A percentile compares a stretch with the other conserved stretches of the same genome.
These are phyloP conservation scores for Pilaira anomala DNA, from an alignment of 192 early-diverging fungal species.

Conservation along the genomic window DNA sequence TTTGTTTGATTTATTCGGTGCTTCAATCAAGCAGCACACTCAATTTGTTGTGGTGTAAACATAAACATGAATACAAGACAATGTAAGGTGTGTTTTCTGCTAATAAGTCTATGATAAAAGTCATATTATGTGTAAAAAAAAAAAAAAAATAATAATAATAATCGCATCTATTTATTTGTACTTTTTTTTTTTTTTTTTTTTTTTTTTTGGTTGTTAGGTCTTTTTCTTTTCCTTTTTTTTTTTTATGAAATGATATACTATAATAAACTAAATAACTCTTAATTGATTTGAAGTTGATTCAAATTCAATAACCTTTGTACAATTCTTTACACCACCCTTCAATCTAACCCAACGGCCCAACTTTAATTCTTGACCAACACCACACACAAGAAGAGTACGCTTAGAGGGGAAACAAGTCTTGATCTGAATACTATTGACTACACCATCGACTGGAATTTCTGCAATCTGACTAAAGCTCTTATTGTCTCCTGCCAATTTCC, in stretches of 20 bases:
- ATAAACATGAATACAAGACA: too few relatives aligned
- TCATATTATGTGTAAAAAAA: too few relatives aligned
- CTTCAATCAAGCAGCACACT: too few relatives aligned
- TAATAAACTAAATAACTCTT: not conserved
- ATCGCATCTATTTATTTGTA: too few relatives aligned
- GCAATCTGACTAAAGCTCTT: slow-evolving; percentile 57
- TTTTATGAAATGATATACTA: not conserved
- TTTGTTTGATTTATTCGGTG: too few relatives aligned
- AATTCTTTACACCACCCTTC: slow-evolving; percentile 73
- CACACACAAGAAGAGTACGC: slow-evolving; percentile 59
- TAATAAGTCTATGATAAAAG: too few relatives aligned
- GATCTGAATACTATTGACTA: slow-evolving; percentile 52
- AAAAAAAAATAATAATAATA: too few relatives aligned
- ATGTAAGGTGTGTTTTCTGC: too few relatives aligned
- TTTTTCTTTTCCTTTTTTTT: not conserved
- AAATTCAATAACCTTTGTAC: slow-evolving; percentile 67
- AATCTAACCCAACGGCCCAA: slow-evolving; percentile 86
- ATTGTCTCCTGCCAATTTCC: slow-evolving; percentile 76
- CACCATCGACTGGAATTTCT: slow-evolving; percentile 62
- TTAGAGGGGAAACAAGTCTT: slow-evolving; percentile 35
- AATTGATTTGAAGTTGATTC: slow-evolving; percentile 8
- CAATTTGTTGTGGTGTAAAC: too few relatives aligned
- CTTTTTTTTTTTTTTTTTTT: not conserved
- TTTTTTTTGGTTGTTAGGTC: not conserved
- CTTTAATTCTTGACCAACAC: slow-evolving; percentile 85